Conservation (phyloP, 1,139 yeast genomes). For the Geotrichum phurueaensis region DNA sequence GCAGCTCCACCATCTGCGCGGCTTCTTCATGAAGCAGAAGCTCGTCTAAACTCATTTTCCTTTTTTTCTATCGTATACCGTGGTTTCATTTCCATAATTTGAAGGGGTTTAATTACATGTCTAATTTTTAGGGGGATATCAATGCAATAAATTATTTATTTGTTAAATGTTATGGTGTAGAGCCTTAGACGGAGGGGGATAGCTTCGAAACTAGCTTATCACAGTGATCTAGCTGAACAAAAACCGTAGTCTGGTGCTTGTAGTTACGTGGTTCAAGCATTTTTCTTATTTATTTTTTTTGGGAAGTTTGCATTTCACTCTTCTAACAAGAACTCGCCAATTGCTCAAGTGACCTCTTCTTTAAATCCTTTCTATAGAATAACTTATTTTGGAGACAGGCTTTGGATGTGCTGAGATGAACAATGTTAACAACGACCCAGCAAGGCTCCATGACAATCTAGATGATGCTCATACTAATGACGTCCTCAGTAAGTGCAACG, state of each 20-base stretch:
- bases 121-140: not conserved
- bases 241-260: not conserved
- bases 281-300: not conserved
- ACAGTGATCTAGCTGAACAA: not conserved
- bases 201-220: not conserved
- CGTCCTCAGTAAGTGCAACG: not conserved
- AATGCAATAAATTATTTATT: not conserved
- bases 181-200: not conserved
- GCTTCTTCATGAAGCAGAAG: constrained; percentile 63
- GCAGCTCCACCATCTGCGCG: constrained; percentile 58
- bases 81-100: not conserved
- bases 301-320: not conserved
- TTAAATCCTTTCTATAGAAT: not conserved
- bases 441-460: not conserved
- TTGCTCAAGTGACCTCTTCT: not conserved
- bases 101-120: not conserved
- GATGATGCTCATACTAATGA: not conserved
- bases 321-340: not conserved
- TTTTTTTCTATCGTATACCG: not conserved
- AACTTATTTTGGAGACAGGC: not conserved
- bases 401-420: not conserved
- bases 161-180: not conserved
- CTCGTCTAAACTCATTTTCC: constrained; percentile 39
- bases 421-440: not conserved
- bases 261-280: not conserved